These are phyloP conservation scores for Eutypa lata DNA, from an alignment of 2,329 filamentous ascomycete species.

Conservation along the genomic window DNA sequence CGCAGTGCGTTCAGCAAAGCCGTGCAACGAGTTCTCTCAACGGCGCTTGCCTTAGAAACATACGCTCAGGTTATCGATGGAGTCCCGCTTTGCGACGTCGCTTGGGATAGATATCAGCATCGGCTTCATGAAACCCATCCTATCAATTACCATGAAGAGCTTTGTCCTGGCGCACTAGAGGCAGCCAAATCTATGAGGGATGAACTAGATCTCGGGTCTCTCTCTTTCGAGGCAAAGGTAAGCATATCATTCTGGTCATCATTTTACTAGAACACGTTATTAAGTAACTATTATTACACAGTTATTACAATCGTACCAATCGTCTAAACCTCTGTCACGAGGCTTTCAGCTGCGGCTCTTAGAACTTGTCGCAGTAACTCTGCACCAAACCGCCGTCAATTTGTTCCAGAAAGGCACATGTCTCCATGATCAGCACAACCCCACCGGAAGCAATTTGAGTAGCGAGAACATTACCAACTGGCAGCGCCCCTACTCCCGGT, in stretches of 20 bases:
- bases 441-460: conserved; percentile 2
- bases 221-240: conserved; percentile 13
- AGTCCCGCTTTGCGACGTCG: conserved; percentile 7
- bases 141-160: conserved; percentile 10
- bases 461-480: conserved; percentile 8
- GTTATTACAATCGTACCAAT: not conserved
- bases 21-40: conserved; percentile 6
- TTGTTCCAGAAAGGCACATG: conserved; percentile 18
- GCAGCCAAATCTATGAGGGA: conserved; percentile 11
- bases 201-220: conserved; percentile 1
- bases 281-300: not conserved
- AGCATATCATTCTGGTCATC: conserved; percentile 12
- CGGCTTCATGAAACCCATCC: not conserved
- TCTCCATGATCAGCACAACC: conserved; percentile 19
- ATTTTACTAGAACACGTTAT: conserved; percentile 7
- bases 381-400: conserved; percentile 27
- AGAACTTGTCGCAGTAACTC: conserved; percentile 25
- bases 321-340: conserved; percentile 21
- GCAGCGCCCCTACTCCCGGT: conserved; percentile 5
- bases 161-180: conserved; percentile 16
- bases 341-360: conserved; percentile 27
- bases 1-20: too few species aligned
- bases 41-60: conserved; percentile 8
- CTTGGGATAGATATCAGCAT: conserved; percentile 13
- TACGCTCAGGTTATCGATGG: conserved; percentile 24